Evolutionary conservation across 768 basidiomycete genomes (phyloP), one percentile per base, ranked within the genome.

Genomic region (Coprinopsis sp.): DNA sequence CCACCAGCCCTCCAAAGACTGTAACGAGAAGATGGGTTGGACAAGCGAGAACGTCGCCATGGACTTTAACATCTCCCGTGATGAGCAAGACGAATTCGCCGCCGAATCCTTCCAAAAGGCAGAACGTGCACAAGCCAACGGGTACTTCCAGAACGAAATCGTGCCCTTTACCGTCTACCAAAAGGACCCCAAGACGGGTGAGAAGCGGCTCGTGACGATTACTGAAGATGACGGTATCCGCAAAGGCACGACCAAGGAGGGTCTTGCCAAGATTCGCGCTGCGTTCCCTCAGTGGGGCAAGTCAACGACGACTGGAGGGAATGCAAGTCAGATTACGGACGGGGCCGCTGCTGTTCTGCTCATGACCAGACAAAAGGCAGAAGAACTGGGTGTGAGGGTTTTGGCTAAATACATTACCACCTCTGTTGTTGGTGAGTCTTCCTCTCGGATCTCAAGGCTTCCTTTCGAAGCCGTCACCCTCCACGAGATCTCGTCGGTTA

Each of bases 271-370:
- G 64, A 79, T 91, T 51, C 74, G 76, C 33, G 51, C 84, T 4
- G 89, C 90, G 1, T 92, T 92, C 63, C 88, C 87, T 37, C 85
- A 91, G 53, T 91, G 87, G 87, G 83, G 80, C 2, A 78, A 77
- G 2, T 65, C 71, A 0, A 76, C 76, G 13, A 89, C 87, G 27
- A 91, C 90, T 2, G 89, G 88, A 16, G 88, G 90, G 6, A 92
- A 92, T 59, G 89, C 90, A 10, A 85, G 84, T 55, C 90, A 91
- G 60, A 74, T 90, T 33, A 87, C 88, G 5, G 89, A 92, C 54
- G 89, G 89, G 16, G 86, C 84, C 14, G 90, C 91, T 1, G 83
- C 87, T 3, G 78, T 89, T 1, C 54, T 94, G 43, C 59, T 94
- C 51, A 93, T 93, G 91, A 82, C 76, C 2, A 69, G 91, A 47